phyloP scores from a whole-genome alignment of 768 basidiomycete genomes.

The Russula emetica region DNA sequence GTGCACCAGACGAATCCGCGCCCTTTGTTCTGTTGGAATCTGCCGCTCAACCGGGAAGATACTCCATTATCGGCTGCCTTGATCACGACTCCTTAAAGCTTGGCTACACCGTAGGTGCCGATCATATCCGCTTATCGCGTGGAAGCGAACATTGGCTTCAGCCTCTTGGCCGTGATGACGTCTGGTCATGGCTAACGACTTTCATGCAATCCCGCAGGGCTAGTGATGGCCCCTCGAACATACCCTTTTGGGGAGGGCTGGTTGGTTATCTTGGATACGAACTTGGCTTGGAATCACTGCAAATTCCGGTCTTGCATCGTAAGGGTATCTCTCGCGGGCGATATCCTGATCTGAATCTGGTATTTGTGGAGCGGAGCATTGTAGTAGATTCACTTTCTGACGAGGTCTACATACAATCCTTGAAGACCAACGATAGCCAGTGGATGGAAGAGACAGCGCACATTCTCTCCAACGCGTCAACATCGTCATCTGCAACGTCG shows the following conservation, averaged over 20 bases:
- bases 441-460: conserved; percentile 52
- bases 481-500: conserved; percentile 4
- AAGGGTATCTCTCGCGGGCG: conserved; percentile 30
- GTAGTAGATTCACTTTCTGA: conserved; percentile 55
- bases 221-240: conserved; percentile 44
- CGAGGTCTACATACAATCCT: conserved; percentile 58
- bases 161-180: conserved; percentile 46
- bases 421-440: conserved; percentile 50
- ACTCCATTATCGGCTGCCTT: conserved; percentile 66
- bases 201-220: conserved; percentile 58
- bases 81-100: conserved; percentile 51
- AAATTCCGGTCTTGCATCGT: conserved; percentile 40
- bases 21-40: conserved; percentile 74
- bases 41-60: conserved; percentile 68
- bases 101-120: conserved; percentile 51
- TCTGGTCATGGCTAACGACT: conserved; percentile 72
- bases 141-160: conserved; percentile 38
- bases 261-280: conserved; percentile 79
- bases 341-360: conserved; percentile 70
- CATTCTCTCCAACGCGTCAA: conserved; percentile 33
- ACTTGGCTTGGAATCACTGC: conserved; percentile 57
- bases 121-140: conserved; percentile 43
- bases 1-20: conserved; percentile 51
- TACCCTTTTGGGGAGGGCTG: conserved; percentile 84
- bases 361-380: conserved; percentile 76